Evolutionary conservation across 768 basidiomycete genomes (phyloP).

Genomic region (Rhizopogon vinicolor): DNA sequence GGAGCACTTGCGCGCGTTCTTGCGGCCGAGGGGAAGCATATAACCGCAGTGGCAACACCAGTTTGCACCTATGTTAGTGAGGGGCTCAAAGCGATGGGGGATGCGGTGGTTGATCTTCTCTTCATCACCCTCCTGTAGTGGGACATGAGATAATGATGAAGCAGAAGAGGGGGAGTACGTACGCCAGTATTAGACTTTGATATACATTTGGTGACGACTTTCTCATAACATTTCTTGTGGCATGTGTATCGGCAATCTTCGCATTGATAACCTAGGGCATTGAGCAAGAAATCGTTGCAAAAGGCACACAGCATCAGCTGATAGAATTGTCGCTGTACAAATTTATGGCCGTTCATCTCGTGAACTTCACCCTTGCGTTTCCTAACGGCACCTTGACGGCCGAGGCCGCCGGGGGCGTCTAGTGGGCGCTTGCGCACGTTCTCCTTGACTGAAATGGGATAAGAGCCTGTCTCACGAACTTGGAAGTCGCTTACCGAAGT

Average conservation of each 20-base stretch:
- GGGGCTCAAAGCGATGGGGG: slow-evolving; percentile 94
- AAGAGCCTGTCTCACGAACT: not conserved
- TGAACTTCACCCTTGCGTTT: slow-evolving; percentile 98
- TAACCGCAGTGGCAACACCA: slow-evolving; percentile 99
- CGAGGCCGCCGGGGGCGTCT: slow-evolving; percentile 87
- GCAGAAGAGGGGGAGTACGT: slow-evolving; percentile 26
- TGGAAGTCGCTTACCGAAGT: slow-evolving; percentile 70
- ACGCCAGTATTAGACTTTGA: slow-evolving; percentile 95
- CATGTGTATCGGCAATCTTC: slow-evolving; percentile 99
- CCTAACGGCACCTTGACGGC: slow-evolving; percentile 95
- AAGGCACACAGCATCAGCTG: slow-evolving; percentile 98
- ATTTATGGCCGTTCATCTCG: slow-evolving; percentile 99
- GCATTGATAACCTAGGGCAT: slow-evolving; percentile 97
- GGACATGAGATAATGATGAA: not conserved
- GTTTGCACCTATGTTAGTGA: slow-evolving; percentile 95
- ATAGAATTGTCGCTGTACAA: slow-evolving; percentile 95
- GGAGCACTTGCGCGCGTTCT: slow-evolving; percentile 93
- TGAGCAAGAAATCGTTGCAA: slow-evolving; percentile 96
- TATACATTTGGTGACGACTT: slow-evolving; percentile 99
- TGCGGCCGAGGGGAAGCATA: slow-evolving; percentile 93
- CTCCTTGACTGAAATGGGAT: slow-evolving; percentile 75
- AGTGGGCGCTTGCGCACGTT: slow-evolving; percentile 95
- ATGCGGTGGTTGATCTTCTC: slow-evolving; percentile 99
- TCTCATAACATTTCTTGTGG: slow-evolving; percentile 98
- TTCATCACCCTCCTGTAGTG: slow-evolving; percentile 81